phyloP scores from a whole-genome alignment of 164 flowering plant genomes.

The Magnolia changhungtana region DNA sequence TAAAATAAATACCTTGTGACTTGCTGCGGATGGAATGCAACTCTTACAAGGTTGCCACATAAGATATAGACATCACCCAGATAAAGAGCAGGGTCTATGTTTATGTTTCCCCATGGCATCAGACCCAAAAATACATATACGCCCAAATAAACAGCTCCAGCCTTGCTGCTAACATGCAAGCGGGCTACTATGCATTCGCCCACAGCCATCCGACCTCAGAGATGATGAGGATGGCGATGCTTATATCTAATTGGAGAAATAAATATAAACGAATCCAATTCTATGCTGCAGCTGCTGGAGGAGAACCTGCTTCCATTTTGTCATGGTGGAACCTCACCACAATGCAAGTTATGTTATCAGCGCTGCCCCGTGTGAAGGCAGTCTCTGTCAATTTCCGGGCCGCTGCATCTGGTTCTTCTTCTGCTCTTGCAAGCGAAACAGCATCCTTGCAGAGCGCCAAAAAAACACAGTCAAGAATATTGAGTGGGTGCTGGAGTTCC shows the following conservation, averaged over 20 bases:
- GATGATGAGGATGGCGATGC: background rate
- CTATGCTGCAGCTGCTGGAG: background rate
- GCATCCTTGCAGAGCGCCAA: conserved; percentile 57
- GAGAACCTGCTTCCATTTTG: background rate
- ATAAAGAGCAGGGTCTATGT: background rate
- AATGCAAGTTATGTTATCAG: conserved; percentile 95
- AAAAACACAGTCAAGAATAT: background rate
- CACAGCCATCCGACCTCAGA: background rate
- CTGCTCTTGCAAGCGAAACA: conserved; percentile 62
- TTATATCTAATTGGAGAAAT: background rate
- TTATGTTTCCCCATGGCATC: background rate
- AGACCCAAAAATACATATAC: background rate
- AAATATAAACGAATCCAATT: background rate
- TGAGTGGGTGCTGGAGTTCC: too few species aligned
- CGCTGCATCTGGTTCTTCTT: conserved; percentile 81
- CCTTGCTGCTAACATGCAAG: background rate
- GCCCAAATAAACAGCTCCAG: background rate
- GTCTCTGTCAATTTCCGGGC: conserved; percentile 82
- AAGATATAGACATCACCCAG: background rate
- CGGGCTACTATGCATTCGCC: background rate
- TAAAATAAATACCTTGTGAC: too few species aligned
- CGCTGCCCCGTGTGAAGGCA: conserved; percentile 88
- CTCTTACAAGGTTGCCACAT: background rate
- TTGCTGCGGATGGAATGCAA: background rate
- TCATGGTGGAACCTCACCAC: conserved; percentile 81